Percentiles rank a stretch among this genome's conserved stretches.
phyloP scores from a whole-genome alignment of 2,329 filamentous ascomycete genomes.

The Cladosporium sp. region DNA sequence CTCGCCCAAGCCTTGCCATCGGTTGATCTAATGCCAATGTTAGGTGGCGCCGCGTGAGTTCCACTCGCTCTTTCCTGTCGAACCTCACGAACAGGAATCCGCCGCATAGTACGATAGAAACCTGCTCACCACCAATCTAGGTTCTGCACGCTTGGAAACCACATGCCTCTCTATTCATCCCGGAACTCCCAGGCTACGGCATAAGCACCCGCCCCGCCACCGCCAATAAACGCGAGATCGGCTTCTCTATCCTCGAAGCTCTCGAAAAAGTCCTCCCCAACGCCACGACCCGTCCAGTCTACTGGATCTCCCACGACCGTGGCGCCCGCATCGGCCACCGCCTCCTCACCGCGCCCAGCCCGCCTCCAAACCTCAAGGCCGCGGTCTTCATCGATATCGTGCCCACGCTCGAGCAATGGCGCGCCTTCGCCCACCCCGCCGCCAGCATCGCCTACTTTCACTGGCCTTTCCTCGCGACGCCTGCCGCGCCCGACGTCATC shows the following conservation, averaged over 20 bases:
- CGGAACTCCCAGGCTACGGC: constrained; percentile 52
- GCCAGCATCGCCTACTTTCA: constrained; percentile 48
- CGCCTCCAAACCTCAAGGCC: constrained; percentile 40
- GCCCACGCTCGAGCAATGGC: constrained; percentile 50
- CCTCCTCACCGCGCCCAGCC: constrained; percentile 45
- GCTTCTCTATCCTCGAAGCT: constrained; percentile 44
- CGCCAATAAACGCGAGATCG: constrained; percentile 45
- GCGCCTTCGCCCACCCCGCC: constrained; percentile 40
- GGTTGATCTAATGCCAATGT: constrained; percentile 6
- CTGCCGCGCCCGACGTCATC: constrained; percentile 47
- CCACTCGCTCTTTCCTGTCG: not conserved
- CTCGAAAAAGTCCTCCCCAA: constrained; percentile 37
- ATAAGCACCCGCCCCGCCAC: constrained; percentile 39
- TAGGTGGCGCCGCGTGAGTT: constrained; percentile 31
- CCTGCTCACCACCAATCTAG: constrained; percentile 12
- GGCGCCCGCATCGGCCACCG: constrained; percentile 53
- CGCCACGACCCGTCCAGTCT: constrained; percentile 36
- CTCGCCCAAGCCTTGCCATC: not conserved
- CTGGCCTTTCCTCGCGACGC: constrained; percentile 54
- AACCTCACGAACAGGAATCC: not conserved
- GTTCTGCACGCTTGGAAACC: constrained; percentile 42
- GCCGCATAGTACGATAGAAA: not conserved
- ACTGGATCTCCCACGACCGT: constrained; percentile 53
- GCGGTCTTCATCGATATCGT: constrained; percentile 52
- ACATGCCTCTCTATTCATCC: constrained; percentile 48